A percentile compares a stretch with the other conserved stretches of the same genome.
Conservation (phyloP, 2,329 filamentous ascomycete genomes). For the Cryoendolithus antarcticus region DNA sequence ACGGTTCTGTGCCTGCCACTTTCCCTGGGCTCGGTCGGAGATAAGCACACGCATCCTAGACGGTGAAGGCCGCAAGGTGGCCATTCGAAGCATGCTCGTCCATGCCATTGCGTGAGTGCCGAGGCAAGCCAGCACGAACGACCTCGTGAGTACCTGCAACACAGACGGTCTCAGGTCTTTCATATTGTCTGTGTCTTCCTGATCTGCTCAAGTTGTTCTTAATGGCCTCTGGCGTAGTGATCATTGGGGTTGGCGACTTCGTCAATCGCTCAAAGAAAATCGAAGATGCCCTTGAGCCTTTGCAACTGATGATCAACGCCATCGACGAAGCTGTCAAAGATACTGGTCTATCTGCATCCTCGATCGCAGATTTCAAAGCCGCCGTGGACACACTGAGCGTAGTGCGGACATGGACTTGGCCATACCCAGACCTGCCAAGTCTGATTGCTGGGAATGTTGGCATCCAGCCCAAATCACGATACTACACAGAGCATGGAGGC, state of each 20-base stretch:
- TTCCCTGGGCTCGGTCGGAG: too few relatives aligned
- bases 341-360: constrained; percentile 23
- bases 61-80: too few relatives aligned
- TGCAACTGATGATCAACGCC: constrained; percentile 46
- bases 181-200: too few relatives aligned
- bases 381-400: constrained; percentile 47
- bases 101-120: too few relatives aligned
- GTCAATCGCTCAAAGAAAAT: constrained; percentile 43
- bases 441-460: constrained; percentile 40
- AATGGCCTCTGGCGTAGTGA: constrained; percentile 23
- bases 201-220: too few relatives aligned
- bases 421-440: constrained; percentile 46
- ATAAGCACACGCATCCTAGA: too few relatives aligned
- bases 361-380: constrained; percentile 25
- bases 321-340: constrained; percentile 42
- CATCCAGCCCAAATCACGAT: constrained; percentile 35
- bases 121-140: too few relatives aligned
- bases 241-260: constrained; percentile 52
- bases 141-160: too few relatives aligned
- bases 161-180: too few relatives aligned
- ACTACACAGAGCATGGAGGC: constrained; percentile 48
- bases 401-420: constrained; percentile 55
- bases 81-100: too few relatives aligned
- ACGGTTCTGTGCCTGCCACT: too few relatives aligned
- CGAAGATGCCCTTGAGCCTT: constrained; percentile 46